Percentiles rank a stretch among this genome's conserved stretches.
Conservation (phyloP, 1,284 basidiomycete genomes). For the Bjerkandera adusta region DNA sequence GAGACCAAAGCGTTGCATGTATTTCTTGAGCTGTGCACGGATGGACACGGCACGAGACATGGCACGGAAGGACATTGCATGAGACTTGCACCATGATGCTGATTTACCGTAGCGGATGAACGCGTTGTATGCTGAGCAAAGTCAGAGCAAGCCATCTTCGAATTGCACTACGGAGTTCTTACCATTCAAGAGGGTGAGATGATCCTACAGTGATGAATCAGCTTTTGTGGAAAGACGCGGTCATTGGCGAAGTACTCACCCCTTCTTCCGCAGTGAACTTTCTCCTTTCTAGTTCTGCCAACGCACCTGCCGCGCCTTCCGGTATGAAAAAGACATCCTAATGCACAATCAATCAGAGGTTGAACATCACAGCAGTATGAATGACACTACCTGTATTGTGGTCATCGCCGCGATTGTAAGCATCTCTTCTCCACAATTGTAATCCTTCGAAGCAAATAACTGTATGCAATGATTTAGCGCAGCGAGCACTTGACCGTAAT, state of each 20-base stretch:
- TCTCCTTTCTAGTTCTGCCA: conserved; percentile 86
- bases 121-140: conserved; percentile 78
- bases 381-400: conserved; percentile 66
- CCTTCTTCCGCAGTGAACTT: conserved; percentile 99
- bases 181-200: conserved; percentile 91
- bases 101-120: conserved; percentile 83
- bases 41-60: conserved; percentile 92
- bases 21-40: conserved; percentile 89
- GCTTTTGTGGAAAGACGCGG: conserved; percentile 1
- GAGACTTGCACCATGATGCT: conserved; percentile 89
- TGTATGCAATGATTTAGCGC: too few species aligned
- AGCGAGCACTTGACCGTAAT: conserved; percentile 23
- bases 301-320: conserved; percentile 78
- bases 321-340: conserved; percentile 88
- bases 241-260: conserved; percentile 39
- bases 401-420: conserved; percentile 96
- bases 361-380: background rate
- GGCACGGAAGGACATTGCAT: conserved; percentile 89
- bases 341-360: conserved; percentile 1
- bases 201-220: conserved; percentile 51
- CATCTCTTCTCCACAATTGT: conserved; percentile 89
- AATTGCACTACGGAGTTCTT: conserved; percentile 16
- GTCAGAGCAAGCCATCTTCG: conserved; percentile 9
- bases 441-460: conserved; percentile 84
- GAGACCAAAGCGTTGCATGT: conserved; percentile 84